Base-by-base conservation (phyloP, 1,139 yeast species). In the Saccharomycopsis hybrid region DNA sequence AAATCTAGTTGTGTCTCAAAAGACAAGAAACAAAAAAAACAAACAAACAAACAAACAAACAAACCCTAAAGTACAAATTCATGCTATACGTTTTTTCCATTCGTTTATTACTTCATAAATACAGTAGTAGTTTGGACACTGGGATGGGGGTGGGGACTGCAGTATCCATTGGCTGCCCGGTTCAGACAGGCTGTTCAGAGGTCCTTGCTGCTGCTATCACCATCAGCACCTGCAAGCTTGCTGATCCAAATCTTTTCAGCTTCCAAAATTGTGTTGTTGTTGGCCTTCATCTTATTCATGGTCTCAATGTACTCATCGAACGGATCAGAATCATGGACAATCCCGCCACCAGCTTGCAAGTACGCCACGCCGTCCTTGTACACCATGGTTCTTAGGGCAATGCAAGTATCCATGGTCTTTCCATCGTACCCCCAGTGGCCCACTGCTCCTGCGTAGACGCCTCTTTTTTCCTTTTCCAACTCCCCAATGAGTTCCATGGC, bases 391-490 rank as follows among this genome's bases (percentile, higher is more conserved):
- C 98, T 78, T 59, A 92, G 73, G 0, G 98, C 98, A 63, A 92
- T 92, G 69, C 98, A 92, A 0, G 97, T 92, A 63, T 92, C 95
- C 97, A 92, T 92, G 30, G 89, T 77, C 59, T 78, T 80, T 18
- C 94, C 88, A 61, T 88, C 96, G 64, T 89, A 92, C 1, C 96
- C 90, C 96, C 97, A 92, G 65, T 86, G 85, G 8, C 98, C 98
- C n/a, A 92, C 97, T 1, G 98, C 98, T 56, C 98, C 98, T 1
- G 98, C 98, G 63, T 92, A 92, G 11, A 90, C 90, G 42, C 98
- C 98, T 62, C 98, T 77, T 62, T 89, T 87, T 63, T 92, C 97
- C 57, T 79, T 75, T 64, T 92, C 98, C 48, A 92, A 71, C 63
- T 87, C 95, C 31, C 85, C 85, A 61, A 92, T 88, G 47, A 92